Conservation (phyloP, 2,329 filamentous ascomycete genomes). For the Saccharata proteae region DNA sequence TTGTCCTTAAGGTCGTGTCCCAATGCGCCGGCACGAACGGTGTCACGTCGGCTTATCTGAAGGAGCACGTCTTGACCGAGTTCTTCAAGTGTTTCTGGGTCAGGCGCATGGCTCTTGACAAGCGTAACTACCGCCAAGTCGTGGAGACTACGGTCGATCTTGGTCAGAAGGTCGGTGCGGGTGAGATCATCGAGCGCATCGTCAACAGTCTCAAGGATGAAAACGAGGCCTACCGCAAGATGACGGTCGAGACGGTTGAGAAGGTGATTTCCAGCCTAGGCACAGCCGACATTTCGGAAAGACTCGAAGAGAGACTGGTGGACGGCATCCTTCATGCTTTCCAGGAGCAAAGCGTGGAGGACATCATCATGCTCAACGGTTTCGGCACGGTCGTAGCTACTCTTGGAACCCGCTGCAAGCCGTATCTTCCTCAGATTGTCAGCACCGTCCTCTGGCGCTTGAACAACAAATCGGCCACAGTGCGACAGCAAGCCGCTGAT, state of each 20-base stretch:
- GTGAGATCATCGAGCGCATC: conserved; percentile 86
- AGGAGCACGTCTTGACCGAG: conserved; percentile 86
- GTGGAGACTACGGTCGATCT: conserved; percentile 97
- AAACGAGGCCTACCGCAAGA: conserved; percentile 94
- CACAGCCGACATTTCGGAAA: conserved; percentile 84
- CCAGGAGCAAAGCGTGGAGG: conserved; percentile 95
- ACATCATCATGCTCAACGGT: conserved; percentile 90
- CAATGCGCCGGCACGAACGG: conserved; percentile 91
- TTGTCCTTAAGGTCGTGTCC: conserved; percentile 92
- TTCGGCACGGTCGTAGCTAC: conserved; percentile 97
- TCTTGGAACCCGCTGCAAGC: conserved; percentile 84
- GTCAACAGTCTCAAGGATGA: conserved; percentile 96
- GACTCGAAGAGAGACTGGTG: conserved; percentile 84
- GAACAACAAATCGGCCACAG: conserved; percentile 96
- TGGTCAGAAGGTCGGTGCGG: conserved; percentile 92
- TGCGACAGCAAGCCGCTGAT: conserved; percentile 92
- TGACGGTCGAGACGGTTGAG: conserved; percentile 97
- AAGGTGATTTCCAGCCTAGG: conserved; percentile 90
- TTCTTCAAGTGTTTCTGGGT: conserved; percentile 99
- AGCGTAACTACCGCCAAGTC: conserved; percentile 94
- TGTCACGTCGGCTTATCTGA: conserved; percentile 87
- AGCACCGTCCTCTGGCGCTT: conserved; percentile 91
- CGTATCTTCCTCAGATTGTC: conserved; percentile 92
- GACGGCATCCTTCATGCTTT: conserved; percentile 94
- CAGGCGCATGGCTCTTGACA: conserved; percentile 88